Conservation (phyloP, 2,329 filamentous ascomycete genomes). For the Sphaerulina vaccinii region DNA sequence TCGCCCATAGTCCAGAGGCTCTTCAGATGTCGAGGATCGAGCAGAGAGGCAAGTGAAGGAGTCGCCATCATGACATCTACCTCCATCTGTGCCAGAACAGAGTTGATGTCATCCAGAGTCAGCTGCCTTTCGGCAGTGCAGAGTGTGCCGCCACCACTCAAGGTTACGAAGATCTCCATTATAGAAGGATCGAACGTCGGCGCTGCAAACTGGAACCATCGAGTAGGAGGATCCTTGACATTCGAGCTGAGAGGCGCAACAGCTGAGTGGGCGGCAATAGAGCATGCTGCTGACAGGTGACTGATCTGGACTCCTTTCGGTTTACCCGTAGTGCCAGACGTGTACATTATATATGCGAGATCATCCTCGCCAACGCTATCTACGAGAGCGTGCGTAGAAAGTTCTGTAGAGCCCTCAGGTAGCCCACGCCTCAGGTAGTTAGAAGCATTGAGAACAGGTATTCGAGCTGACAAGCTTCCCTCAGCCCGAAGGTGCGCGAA, state of each 20-base stretch:
- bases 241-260: slow-evolving; percentile 2
- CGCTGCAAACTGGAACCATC: slow-evolving; percentile 16
- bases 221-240: not conserved
- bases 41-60: slow-evolving; percentile 44
- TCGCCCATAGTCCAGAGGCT: slow-evolving; percentile 42
- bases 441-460: not conserved
- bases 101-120: slow-evolving; percentile 49
- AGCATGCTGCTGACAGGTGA: slow-evolving; percentile 42
- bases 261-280: not conserved
- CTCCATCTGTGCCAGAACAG: slow-evolving; percentile 38
- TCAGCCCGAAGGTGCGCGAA: not conserved
- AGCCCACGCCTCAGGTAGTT: not conserved
- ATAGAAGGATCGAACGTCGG: slow-evolving; percentile 32
- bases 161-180: slow-evolving; percentile 40
- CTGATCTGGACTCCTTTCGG: slow-evolving; percentile 77
- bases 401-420: not conserved
- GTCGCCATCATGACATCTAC: slow-evolving; percentile 49
- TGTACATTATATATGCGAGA: slow-evolving; percentile 12
- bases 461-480: not conserved
- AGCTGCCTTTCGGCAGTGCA: slow-evolving; percentile 49
- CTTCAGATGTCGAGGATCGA: slow-evolving; percentile 41
- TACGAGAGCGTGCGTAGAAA: not conserved
- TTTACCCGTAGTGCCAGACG: slow-evolving; percentile 65
- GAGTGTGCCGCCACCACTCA: slow-evolving; percentile 47
- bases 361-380: not conserved